Conservation (phyloP, 2,329 filamentous ascomycete genomes). For the Colletotrichum sp. region DNA sequence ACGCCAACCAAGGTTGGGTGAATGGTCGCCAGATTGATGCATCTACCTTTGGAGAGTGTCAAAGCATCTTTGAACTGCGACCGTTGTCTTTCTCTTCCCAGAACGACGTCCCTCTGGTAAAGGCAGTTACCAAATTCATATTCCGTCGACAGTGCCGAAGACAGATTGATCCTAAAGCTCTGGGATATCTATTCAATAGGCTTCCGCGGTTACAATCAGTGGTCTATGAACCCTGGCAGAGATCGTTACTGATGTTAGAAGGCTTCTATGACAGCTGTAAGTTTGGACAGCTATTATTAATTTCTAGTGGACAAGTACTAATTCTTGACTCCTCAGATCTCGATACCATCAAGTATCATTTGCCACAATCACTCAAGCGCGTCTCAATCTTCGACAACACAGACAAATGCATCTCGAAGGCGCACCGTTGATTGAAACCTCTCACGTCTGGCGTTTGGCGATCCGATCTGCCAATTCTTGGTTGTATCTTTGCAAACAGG, state of each 20-base stretch:
- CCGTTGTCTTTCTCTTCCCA: not conserved
- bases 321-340: not conserved
- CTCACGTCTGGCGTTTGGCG: not conserved
- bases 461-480: not conserved
- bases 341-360: slow-evolving; percentile 6
- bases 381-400: slow-evolving; percentile 33
- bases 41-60: slow-evolving; percentile 28
- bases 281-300: slow-evolving; percentile 1
- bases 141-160: slow-evolving; percentile 40
- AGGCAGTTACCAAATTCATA: slow-evolving; percentile 33
- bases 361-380: slow-evolving; percentile 28
- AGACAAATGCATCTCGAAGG: slow-evolving; percentile 18
- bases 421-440: not conserved
- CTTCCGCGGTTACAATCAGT: slow-evolving; percentile 33
- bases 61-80: slow-evolving; percentile 28
- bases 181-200: slow-evolving; percentile 25
- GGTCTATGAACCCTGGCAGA: slow-evolving; percentile 38
- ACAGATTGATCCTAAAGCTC: slow-evolving; percentile 19
- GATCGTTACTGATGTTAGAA: slow-evolving; percentile 18
- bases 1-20: slow-evolving; percentile 34
- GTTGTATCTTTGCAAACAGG: slow-evolving; percentile 27
- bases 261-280: slow-evolving; percentile 23
- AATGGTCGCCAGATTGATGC: slow-evolving; percentile 27
- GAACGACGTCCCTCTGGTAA: slow-evolving; percentile 26
- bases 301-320: not conserved